Conservation (phyloP, 2,329 filamentous ascomycete species). For the Microcyclosporella mali region DNA sequence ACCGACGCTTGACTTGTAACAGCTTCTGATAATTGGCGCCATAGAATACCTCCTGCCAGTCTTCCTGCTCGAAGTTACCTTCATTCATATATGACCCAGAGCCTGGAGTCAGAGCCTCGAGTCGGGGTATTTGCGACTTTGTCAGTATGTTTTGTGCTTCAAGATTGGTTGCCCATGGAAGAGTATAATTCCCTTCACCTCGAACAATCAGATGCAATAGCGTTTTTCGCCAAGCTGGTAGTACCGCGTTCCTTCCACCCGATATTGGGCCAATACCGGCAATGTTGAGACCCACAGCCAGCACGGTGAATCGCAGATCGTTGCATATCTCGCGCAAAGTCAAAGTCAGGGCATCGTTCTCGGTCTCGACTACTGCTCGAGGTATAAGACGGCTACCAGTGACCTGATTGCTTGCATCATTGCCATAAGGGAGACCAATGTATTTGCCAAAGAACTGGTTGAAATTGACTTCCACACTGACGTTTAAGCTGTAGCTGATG, state of each 20-base stretch:
- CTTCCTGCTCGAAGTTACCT: constrained; percentile 35
- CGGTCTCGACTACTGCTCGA: too few relatives aligned
- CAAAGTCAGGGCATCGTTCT: too few relatives aligned
- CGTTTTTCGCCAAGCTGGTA: constrained; percentile 32
- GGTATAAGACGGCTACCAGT: too few relatives aligned
- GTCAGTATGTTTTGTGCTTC: constrained; percentile 14
- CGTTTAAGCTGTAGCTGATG: constrained; percentile 4
- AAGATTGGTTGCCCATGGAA: constrained; percentile 5
- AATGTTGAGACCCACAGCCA: too few relatives aligned
- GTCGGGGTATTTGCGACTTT: constrained; percentile 20
- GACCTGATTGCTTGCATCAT: too few relatives aligned
- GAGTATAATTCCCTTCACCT: too few relatives aligned
- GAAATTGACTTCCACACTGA: constrained; percentile 24
- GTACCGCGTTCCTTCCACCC: constrained; percentile 22
- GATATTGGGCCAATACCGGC: too few relatives aligned
- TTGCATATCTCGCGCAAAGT: too few relatives aligned
- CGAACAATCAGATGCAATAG: constrained; percentile 30
- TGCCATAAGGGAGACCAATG: too few relatives aligned
- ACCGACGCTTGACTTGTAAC: constrained; percentile 37
- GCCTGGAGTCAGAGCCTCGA: constrained; percentile 35
- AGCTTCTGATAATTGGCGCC: constrained; percentile 36
- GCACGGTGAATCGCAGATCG: too few relatives aligned
- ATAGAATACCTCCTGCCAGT: constrained; percentile 40
- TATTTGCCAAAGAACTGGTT: too few relatives aligned
- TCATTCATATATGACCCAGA: constrained; percentile 41